Base-by-base conservation (phyloP, 1,284 basidiomycete genomes). In the Entoloma clypeatum region DNA sequence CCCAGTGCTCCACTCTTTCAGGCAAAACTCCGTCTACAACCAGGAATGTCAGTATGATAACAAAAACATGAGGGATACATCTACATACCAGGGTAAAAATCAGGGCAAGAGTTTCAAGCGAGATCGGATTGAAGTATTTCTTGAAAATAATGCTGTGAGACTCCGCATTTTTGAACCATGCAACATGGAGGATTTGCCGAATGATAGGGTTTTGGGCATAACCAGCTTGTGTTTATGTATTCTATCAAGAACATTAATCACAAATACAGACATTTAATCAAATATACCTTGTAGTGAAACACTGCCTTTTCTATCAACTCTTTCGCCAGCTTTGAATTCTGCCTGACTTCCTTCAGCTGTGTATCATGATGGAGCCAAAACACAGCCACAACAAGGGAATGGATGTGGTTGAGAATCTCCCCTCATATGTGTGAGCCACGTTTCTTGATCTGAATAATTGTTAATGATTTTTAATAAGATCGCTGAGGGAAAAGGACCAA, bases 1-100 rank as follows among this genome's bases (percentile, higher is more conserved):
- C 5, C 52, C 54, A 7, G 50, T 48, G 1, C 29, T 35, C 44
- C 52, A 55, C 29, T 53, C 47, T 9, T 49, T 41, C 18, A 55
- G 37, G 23, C 47, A 47, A 28, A 47, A 47, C 19, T 51, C 40
- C 25, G 51, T 39, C 51, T 52, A 35, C n/a, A n/a, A n/a, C n/a
- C n/a, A 10, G n/a, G 17, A 39, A 7, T 4, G 11, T 29, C 21
- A 11, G 31, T 26, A 23, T 7, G 22, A 14, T 9, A 24, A 7
- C 9, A 30, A 32, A 16, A 11, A 33, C 8, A 14, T 35, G 7
- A 30, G 25, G 14, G n/a, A n/a, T n/a, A n/a, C n/a, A n/a, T n/a
- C n/a, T n/a, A 48, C 43, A n/a, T 39, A 52, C 51, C 7, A 44
- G 31, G 2, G 47, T 49, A 7, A 55, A 42, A 2, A 53, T 16